Evolutionary conservation across 768 basidiomycete genomes (phyloP).

Genomic region (Agaricus blazei): DNA sequence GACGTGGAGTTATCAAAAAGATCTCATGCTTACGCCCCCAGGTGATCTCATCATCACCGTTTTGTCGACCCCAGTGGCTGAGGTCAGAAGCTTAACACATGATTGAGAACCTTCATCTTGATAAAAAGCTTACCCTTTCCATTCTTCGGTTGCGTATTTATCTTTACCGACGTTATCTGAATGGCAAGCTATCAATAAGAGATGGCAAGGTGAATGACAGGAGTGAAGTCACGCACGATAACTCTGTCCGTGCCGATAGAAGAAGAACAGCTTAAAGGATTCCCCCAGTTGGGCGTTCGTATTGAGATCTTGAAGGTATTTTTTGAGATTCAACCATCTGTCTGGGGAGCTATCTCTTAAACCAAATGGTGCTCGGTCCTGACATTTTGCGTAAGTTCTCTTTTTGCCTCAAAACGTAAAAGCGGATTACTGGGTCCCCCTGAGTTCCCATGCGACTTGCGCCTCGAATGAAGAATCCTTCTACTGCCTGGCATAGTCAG

Average conservation of each 20-base stretch:
- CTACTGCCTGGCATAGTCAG: not conserved
- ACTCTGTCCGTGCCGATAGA: slow-evolving; percentile 71
- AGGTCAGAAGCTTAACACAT: not conserved
- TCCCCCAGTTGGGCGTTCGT: slow-evolving; percentile 26
- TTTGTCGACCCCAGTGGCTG: slow-evolving; percentile 59
- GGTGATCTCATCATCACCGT: slow-evolving; percentile 58
- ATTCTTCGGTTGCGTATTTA: slow-evolving; percentile 53
- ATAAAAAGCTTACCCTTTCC: slow-evolving; percentile 47
- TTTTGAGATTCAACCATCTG: slow-evolving; percentile 45
- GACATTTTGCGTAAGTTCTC: not conserved
- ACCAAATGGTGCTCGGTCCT: slow-evolving; percentile 58
- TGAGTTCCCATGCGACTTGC: not conserved
- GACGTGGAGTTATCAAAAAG: not conserved
- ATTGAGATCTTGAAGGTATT: slow-evolving; percentile 44
- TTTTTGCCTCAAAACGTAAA: no score
- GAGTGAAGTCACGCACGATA: slow-evolving; percentile 43
- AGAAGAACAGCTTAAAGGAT: slow-evolving; percentile 58
- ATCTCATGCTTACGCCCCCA: slow-evolving; percentile 64
- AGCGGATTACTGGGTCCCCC: not conserved
- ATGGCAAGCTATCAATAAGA: not conserved
- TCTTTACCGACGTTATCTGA: slow-evolving; percentile 63
- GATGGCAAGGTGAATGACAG: not conserved
- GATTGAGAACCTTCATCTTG: not conserved
- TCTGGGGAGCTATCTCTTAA: slow-evolving; percentile 43
- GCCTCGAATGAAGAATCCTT: not conserved